Evolutionary conservation across 1,284 basidiomycete species (phyloP).

Genomic region (Schizophyllum amplum): DNA sequence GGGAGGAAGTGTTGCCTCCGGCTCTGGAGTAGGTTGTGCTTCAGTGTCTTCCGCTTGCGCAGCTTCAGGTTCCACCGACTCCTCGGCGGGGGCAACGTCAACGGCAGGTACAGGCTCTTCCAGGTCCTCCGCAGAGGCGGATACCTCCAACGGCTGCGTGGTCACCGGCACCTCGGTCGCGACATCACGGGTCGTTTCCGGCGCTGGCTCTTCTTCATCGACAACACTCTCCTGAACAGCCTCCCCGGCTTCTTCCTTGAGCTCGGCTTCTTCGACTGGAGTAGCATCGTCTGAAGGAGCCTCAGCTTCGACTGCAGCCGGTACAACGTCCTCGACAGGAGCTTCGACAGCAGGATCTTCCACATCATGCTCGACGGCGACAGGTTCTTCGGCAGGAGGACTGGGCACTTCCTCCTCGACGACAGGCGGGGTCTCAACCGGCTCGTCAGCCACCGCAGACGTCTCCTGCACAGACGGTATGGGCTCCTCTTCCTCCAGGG

Average conservation of each 20-base stretch:
- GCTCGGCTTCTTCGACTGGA: neutral
- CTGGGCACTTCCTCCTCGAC: neutral
- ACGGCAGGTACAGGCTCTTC: too few relatives aligned
- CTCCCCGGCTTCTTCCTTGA: neutral
- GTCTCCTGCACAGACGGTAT: neutral
- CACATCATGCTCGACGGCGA: slow-evolving; percentile 1
- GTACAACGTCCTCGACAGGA: neutral
- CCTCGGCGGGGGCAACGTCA: too few relatives aligned
- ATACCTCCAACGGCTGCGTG: too few relatives aligned
- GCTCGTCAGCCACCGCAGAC: neutral
- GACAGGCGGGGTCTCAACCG: neutral
- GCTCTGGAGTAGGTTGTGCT: too few relatives aligned
- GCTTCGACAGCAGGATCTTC: neutral
- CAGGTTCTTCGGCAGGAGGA: slow-evolving; percentile 8
- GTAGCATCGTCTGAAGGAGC: slow-evolving; percentile 1
- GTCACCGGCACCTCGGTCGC: too few relatives aligned
- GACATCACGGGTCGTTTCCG: too few relatives aligned
- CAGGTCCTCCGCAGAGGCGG: too few relatives aligned
- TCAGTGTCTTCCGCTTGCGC: neutral
- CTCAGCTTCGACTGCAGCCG: neutral
- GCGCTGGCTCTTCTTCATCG: too few relatives aligned
- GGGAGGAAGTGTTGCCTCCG: too few relatives aligned
- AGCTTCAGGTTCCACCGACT: too few relatives aligned
- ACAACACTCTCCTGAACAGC: too few relatives aligned
- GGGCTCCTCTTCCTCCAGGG: neutral